A percentile compares a stretch with the other conserved stretches of the same genome.
Evolutionary conservation across 306 rosid genomes (phyloP).

Genomic region (Quercus ilex): DNA sequence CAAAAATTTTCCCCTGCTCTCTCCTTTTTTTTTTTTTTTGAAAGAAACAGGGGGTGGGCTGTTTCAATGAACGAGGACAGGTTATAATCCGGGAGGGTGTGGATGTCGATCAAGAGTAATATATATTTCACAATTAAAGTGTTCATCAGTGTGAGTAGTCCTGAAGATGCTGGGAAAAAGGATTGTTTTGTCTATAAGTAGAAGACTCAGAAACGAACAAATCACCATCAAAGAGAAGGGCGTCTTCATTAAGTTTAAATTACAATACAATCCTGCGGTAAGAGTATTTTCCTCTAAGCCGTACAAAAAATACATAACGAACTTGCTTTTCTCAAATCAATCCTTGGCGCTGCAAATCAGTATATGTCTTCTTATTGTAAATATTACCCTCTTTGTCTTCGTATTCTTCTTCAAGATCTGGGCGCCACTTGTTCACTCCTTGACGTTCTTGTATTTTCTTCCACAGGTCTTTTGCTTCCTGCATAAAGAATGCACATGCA

Average conservation of each 20-base stretch:
- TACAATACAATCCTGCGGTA: neutral
- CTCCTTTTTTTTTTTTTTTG: too few species aligned
- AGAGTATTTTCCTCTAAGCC: neutral
- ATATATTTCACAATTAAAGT: too few species aligned
- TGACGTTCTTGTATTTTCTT: conserved; percentile 85
- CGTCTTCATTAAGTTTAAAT: neutral
- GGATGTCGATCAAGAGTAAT: too few species aligned
- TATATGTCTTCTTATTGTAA: conserved; percentile 89
- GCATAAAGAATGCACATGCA: conserved; percentile 25
- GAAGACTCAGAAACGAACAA: neutral
- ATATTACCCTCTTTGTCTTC: conserved; percentile 98
- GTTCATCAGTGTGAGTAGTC: too few species aligned
- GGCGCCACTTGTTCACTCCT: conserved; percentile 97
- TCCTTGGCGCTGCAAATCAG: conserved; percentile 98
- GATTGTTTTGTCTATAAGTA: too few species aligned
- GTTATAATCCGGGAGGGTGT: too few species aligned
- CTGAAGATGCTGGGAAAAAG: too few species aligned
- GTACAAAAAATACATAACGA: neutral
- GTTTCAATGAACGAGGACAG: too few species aligned
- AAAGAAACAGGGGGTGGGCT: too few species aligned
- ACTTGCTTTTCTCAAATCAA: conserved; percentile 45
- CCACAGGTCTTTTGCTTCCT: conserved; percentile 98
- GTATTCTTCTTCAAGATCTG: conserved; percentile 97
- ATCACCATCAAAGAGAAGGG: neutral
- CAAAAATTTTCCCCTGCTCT: too few species aligned